Base-by-base conservation (phyloP, 768 basidiomycete genomes). In the Leccinellum albellum region DNA sequence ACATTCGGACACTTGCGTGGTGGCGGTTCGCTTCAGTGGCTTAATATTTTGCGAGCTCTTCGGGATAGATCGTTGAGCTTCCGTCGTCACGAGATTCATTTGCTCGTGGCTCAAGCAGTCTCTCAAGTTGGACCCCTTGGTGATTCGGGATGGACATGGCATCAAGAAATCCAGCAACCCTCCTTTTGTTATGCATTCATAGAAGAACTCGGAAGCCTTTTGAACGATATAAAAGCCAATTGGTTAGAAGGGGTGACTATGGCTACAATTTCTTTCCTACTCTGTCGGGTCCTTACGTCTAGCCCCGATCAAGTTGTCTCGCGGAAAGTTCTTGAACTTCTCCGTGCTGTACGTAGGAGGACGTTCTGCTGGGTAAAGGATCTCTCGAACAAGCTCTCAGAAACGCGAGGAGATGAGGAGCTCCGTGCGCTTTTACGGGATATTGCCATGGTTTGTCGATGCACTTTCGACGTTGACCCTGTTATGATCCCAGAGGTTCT, bases 31-130 rank as follows among this genome's bases (percentile, higher is more conserved):
- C 61, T 83, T 0, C 82, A 83, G 46, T 82, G 80, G 82, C 61
- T 75, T 35, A 83, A 82, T 57, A 76, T 83, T 33, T 58, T 72
- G 13, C 73, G 76, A 33, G 79, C 78, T 57, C 62, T 83, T n/a
- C 69, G 70, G 2, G 68, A 71, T 6, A 66, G 71, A 21, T 60
- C 61, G 2, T 59, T 83, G 52, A 73, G 69, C 4, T 76, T 83
- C 54, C 64, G 70, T 32, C 53, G 63, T 6, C 66, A 70, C 1
- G 77, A 74, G 15, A 76, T 83, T 0, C 72, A 79, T 55, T 53
- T 68, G 0, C 68, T 82, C 3, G 21, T 83, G 2, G 66, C 63
- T 6, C 82, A 82, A 51, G 72, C 79, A 13, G 72, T 70, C 3
- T 76, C 72, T 60, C 79, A 83, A 58, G 65, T 76, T 4, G 79